These are phyloP conservation scores for Dryadomyces quercivorus DNA, from an alignment of 2,329 filamentous ascomycete species.

Conservation along the genomic window DNA sequence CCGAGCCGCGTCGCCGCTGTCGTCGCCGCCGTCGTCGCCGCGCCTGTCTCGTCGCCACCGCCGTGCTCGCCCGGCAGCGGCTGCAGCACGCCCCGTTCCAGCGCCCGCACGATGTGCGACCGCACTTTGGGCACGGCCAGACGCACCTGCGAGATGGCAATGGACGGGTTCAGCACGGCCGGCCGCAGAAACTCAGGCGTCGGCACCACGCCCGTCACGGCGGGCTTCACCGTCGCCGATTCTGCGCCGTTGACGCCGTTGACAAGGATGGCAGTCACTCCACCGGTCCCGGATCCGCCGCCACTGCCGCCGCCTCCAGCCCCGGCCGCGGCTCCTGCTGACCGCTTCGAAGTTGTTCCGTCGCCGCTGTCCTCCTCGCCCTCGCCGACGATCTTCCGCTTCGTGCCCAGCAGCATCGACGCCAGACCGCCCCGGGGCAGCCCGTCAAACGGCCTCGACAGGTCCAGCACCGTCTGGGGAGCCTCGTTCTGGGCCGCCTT, in stretches of 20 bases:
- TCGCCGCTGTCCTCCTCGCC: slow-evolving; percentile 60
- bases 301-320: not conserved
- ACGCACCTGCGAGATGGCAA: slow-evolving; percentile 71
- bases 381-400: slow-evolving; percentile 68
- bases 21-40: slow-evolving; percentile 21
- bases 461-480: slow-evolving; percentile 72
- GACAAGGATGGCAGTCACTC: slow-evolving; percentile 47
- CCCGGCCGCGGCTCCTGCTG: slow-evolving; percentile 23
- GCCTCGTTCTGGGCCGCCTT: slow-evolving; percentile 53
- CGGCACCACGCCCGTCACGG: slow-evolving; percentile 47
- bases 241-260: slow-evolving; percentile 71
- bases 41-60: slow-evolving; percentile 40
- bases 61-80: slow-evolving; percentile 28
- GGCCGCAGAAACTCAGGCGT: slow-evolving; percentile 80
- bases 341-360: slow-evolving; percentile 29
- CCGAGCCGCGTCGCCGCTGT: slow-evolving; percentile 49
- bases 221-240: slow-evolving; percentile 52
- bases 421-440: slow-evolving; percentile 81
- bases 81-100: slow-evolving; percentile 54
- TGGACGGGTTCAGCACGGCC: slow-evolving; percentile 70
- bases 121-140: slow-evolving; percentile 81
- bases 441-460: slow-evolving; percentile 89
- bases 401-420: slow-evolving; percentile 81
- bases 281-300: slow-evolving; percentile 30
- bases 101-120: slow-evolving; percentile 66